These are phyloP conservation scores for Westerdykella aurantiaca DNA, from an alignment of 2,329 filamentous ascomycete genomes.

Conservation along the genomic window DNA sequence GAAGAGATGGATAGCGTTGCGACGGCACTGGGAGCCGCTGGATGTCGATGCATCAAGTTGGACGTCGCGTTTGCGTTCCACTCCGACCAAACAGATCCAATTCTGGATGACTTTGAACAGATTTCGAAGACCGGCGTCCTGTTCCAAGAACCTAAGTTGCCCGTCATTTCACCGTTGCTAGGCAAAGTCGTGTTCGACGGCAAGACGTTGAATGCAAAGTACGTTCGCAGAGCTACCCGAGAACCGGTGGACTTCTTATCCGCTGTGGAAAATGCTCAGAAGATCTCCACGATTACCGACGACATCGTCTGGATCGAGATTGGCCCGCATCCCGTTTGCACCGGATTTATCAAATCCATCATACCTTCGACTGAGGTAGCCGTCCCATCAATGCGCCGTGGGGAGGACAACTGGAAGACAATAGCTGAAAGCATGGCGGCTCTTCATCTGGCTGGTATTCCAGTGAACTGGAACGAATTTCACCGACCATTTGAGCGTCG, in stretches of 20 bases:
- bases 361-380: constrained; percentile 1
- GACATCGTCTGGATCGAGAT: constrained; percentile 41
- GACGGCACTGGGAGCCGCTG: constrained; percentile 3
- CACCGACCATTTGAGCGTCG: constrained; percentile 46
- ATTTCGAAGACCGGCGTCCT: constrained; percentile 25
- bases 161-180: constrained; percentile 44
- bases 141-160: constrained; percentile 16
- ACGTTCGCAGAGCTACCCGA: constrained; percentile 23
- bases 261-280: constrained; percentile 37
- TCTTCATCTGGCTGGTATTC: constrained; percentile 50
- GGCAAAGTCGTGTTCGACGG: constrained; percentile 37
- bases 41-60: constrained; percentile 9
- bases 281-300: constrained; percentile 23
- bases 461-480: constrained; percentile 58
- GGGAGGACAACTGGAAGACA: constrained; percentile 15
- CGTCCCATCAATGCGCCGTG: constrained; percentile 4
- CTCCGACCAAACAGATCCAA: constrained; percentile 35
- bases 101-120: constrained; percentile 39
- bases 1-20: constrained; percentile 8
- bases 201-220: constrained; percentile 34
- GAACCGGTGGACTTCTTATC: constrained; percentile 34
- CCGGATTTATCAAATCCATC: constrained; percentile 42
- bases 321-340: constrained; percentile 46
- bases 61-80: constrained; percentile 19
- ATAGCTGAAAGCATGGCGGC: constrained; percentile 44